These are phyloP conservation scores for Hypoxylon fuscum DNA, from an alignment of 495 filamentous ascomycete species.

Conservation along the genomic window DNA sequence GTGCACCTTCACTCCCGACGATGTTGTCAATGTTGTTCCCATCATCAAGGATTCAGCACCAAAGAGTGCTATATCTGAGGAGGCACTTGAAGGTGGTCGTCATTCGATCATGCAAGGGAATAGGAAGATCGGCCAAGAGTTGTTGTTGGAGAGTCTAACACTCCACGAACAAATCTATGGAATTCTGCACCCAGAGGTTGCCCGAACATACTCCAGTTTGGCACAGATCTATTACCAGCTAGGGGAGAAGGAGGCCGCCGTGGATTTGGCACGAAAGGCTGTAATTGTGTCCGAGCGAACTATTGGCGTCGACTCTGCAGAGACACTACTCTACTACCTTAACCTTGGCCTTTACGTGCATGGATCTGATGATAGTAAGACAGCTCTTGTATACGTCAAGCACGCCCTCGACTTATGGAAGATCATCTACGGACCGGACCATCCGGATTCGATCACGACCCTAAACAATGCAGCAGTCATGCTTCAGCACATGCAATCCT, in stretches of 20 bases:
- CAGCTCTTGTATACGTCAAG: slow-evolving; percentile 83
- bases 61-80: slow-evolving; percentile 88
- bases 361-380: slow-evolving; percentile 83
- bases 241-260: slow-evolving; percentile 93
- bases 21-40: slow-evolving; percentile 90
- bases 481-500: slow-evolving; percentile 92
- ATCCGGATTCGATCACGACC: slow-evolving; percentile 98
- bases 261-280: slow-evolving; percentile 95
- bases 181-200: slow-evolving; percentile 95
- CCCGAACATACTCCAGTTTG: slow-evolving; percentile 90
- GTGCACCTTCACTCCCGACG: slow-evolving; percentile 80
- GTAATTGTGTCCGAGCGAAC: slow-evolving; percentile 96
- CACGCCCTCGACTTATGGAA: slow-evolving; percentile 97
- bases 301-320: slow-evolving; percentile 89
- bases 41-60: slow-evolving; percentile 93
- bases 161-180: slow-evolving; percentile 99
- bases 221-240: slow-evolving; percentile 95
- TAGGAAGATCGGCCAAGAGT: slow-evolving; percentile 94
- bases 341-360: slow-evolving; percentile 97
- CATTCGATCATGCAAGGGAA: slow-evolving; percentile 94
- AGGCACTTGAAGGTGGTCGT: slow-evolving; percentile 92
- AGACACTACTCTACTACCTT: slow-evolving; percentile 93
- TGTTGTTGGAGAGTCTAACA: slow-evolving; percentile 92
- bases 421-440: slow-evolving; percentile 89
- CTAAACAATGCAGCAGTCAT: slow-evolving; percentile 99